phyloP scores from a whole-genome alignment of 1,284 basidiomycete species.

The Fomitopsis betulina region DNA sequence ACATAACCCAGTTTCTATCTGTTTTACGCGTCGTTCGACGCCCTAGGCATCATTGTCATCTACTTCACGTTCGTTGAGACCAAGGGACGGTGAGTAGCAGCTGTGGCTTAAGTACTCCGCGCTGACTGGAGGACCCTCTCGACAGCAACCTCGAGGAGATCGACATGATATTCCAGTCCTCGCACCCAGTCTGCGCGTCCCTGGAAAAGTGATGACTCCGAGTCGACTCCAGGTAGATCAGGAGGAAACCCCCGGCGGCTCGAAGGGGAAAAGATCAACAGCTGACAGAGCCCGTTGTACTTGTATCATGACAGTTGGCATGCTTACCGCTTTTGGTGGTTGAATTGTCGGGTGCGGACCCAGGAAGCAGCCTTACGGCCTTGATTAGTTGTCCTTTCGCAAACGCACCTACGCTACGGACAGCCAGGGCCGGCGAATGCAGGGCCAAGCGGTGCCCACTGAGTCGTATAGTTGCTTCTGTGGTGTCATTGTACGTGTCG shows the following conservation, averaged over 20 bases:
- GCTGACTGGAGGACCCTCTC: background rate
- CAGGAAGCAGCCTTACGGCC: background rate
- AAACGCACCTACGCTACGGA: too few relatives aligned
- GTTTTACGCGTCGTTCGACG: slow-evolving; percentile 19
- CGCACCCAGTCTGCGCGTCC: slow-evolving; percentile 12
- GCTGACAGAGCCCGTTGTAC: background rate
- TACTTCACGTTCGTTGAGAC: slow-evolving; percentile 22
- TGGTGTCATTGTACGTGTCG: too few relatives aligned
- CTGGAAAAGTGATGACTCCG: slow-evolving; percentile 1
- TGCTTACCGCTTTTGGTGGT: background rate
- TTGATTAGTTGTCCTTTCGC: too few relatives aligned
- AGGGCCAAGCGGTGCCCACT: too few relatives aligned
- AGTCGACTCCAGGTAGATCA: background rate
- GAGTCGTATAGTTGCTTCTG: too few relatives aligned
- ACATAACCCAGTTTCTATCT: slow-evolving; percentile 13
- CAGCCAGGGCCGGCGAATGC: too few relatives aligned
- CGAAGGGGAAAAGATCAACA: background rate
- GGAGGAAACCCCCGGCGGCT: background rate
- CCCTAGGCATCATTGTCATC: slow-evolving; percentile 19
- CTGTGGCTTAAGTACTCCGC: background rate
- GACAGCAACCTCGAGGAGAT: slow-evolving; percentile 19
- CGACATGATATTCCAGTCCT: slow-evolving; percentile 17
- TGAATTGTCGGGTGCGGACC: background rate
- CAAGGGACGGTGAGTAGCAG: slow-evolving; percentile 11
- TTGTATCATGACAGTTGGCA: background rate